Conservation (phyloP, 108 stramenopile species). For the Pseudonitzschia multistriata region DNA sequence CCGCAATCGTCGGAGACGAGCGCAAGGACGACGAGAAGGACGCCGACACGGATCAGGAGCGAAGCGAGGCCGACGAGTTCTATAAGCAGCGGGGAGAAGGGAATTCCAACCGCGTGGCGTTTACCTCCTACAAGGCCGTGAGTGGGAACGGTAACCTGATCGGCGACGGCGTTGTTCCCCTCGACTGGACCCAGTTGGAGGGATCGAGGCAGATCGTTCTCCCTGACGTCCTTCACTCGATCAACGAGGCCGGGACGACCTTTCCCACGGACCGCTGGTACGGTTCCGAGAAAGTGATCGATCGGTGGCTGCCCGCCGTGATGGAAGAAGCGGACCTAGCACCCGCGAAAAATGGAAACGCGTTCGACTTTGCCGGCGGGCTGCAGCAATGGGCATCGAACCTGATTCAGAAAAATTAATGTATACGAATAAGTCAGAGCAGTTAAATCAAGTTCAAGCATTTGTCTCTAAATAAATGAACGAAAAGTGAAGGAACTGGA, state of each 20-base stretch:
- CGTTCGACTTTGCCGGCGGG: background rate
- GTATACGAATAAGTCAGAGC: too few relatives aligned
- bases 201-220: slow-evolving; percentile 39
- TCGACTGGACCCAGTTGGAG: slow-evolving; percentile 70
- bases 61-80: slow-evolving; percentile 36
- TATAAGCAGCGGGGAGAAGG: slow-evolving; percentile 48
- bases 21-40: slow-evolving; percentile 26
- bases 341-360: background rate
- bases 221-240: slow-evolving; percentile 81
- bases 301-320: slow-evolving; percentile 65
- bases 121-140: slow-evolving; percentile 76
- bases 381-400: slow-evolving; percentile 10
- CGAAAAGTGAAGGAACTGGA: too few relatives aligned
- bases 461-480: too few relatives aligned
- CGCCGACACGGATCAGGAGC: background rate
- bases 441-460: too few relatives aligned
- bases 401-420: background rate
- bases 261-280: slow-evolving; percentile 79
- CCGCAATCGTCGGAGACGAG: slow-evolving; percentile 55
- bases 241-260: slow-evolving; percentile 81
- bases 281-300: slow-evolving; percentile 72
- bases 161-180: slow-evolving; percentile 88
- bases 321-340: slow-evolving; percentile 18
- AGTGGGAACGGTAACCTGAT: slow-evolving; percentile 68
- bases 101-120: slow-evolving; percentile 48